These are phyloP conservation scores for Fusarium tjaetaba DNA, from an alignment of 2,329 filamentous ascomycete genomes.

Conservation along the genomic window DNA sequence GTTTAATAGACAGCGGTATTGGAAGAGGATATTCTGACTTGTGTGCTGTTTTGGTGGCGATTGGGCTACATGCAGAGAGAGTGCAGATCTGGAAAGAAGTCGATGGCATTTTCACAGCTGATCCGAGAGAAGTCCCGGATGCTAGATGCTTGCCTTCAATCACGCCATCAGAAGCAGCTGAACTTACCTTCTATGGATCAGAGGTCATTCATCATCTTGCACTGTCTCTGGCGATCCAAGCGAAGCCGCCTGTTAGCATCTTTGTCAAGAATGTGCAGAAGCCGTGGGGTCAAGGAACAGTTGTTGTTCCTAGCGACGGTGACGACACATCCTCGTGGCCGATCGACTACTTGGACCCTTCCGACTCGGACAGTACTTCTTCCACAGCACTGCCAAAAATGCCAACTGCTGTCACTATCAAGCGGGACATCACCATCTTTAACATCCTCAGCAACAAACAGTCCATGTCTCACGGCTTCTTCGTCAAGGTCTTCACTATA, in stretches of 20 bases:
- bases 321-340: not conserved
- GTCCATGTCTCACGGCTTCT: not conserved
- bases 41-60: not conserved
- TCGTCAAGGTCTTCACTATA: not conserved
- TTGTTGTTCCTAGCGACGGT: not conserved
- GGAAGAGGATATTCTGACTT: not conserved
- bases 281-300: not conserved
- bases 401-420: not conserved
- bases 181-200: not conserved
- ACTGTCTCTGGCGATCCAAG: not conserved
- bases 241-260: not conserved
- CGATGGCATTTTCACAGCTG: not conserved
- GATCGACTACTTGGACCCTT: not conserved
- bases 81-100: not conserved
- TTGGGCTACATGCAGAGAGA: not conserved
- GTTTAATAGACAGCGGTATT: not conserved
- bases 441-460: not conserved
- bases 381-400: not conserved
- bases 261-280: not conserved
- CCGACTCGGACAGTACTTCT: not conserved
- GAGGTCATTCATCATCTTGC: not conserved
- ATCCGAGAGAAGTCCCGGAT: not conserved
- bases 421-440: not conserved
- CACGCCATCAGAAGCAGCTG: not conserved
- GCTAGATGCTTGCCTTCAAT: not conserved